phyloP scores from a whole-genome alignment of 768 basidiomycete genomes.

The Tricholoma sp. region DNA sequence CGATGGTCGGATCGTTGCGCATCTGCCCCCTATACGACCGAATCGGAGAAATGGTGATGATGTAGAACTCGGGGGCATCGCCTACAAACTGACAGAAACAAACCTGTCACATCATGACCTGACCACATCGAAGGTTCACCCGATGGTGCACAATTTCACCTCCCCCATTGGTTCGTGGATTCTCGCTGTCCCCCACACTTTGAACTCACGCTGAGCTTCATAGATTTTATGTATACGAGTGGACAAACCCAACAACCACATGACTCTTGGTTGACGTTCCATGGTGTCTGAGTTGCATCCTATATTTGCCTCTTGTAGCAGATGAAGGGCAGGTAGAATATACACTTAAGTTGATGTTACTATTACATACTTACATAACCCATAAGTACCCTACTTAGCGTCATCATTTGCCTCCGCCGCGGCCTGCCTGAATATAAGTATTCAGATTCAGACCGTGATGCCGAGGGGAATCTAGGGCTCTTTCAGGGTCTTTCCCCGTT shows the following conservation, averaged over 20 bases:
- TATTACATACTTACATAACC: no score
- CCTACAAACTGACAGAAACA: constrained; percentile 30
- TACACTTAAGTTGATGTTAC: no score
- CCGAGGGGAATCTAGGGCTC: no score
- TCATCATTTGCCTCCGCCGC: no score
- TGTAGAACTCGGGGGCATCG: constrained; percentile 31
- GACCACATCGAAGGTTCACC: constrained; percentile 34
- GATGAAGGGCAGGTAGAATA: no score
- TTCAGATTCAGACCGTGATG: no score
- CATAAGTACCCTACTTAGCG: no score
- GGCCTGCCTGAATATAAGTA: no score
- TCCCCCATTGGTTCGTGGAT: constrained; percentile 59
- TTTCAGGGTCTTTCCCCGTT: no score
- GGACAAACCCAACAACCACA: neutral
- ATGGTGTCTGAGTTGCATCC: neutral
- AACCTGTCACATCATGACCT: constrained; percentile 41
- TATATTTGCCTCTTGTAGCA: no score
- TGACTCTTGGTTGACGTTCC: neutral
- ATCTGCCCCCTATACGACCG: constrained; percentile 28
- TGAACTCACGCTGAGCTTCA: neutral
- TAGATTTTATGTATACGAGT: constrained; percentile 23
- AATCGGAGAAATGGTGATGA: constrained; percentile 37
- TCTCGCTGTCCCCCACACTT: neutral
- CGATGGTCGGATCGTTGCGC: constrained; percentile 25
- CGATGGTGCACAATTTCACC: constrained; percentile 58